These are phyloP conservation scores for Phytophthora melonis DNA, from an alignment of 352 stramenopile species.

Conservation along the genomic window DNA sequence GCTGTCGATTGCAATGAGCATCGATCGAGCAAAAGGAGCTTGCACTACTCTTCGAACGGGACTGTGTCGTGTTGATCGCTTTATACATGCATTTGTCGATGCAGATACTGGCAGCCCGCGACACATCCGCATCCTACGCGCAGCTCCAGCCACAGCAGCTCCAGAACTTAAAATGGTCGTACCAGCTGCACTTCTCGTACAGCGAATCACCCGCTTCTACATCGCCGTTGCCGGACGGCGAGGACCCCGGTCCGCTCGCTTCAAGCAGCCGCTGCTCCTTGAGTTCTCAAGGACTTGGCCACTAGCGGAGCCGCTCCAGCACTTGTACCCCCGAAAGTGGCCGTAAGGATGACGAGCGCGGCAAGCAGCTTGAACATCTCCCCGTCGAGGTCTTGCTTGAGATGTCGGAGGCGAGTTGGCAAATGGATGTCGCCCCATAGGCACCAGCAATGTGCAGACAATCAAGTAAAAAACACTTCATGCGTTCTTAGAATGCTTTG, in stretches of 20 bases:
- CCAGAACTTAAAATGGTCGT: constrained; percentile 24
- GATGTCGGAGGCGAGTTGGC: not conserved
- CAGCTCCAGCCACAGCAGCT: constrained; percentile 16
- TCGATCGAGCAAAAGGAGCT: too few relatives aligned
- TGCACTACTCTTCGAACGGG: too few relatives aligned
- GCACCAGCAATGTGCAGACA: not conserved
- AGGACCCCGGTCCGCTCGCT: not conserved
- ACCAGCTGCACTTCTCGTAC: constrained; percentile 22
- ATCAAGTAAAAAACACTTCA: not conserved
- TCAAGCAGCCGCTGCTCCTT: constrained; percentile 4
- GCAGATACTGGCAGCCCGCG: too few relatives aligned
- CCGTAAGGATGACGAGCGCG: not conserved
- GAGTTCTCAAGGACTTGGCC: not conserved
- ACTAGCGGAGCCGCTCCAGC: not conserved
- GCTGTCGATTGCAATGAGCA: not conserved
- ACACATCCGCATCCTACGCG: not conserved
- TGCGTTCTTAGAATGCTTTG: not conserved
- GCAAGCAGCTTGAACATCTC: constrained; percentile 19
- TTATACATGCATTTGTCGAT: not conserved
- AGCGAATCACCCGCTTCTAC: not conserved
- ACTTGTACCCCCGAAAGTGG: not conserved
- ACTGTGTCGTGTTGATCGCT: not conserved
- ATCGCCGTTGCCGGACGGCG: not conserved
- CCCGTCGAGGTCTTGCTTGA: not conserved
- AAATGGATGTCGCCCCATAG: not conserved